phyloP scores from a whole-genome alignment of 805 yeast species.

The Candida boidinii region DNA sequence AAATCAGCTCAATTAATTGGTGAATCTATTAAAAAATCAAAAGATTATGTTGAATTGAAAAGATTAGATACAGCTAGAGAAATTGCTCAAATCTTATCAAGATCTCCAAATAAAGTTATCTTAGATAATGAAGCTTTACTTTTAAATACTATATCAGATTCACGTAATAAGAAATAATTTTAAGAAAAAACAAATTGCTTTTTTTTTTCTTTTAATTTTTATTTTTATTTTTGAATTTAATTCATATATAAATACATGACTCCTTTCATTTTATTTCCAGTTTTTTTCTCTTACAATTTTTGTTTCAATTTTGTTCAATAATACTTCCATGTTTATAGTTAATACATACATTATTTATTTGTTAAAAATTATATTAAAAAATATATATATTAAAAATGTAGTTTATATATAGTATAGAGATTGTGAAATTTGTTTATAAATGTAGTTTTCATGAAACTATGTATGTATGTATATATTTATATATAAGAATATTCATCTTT shows the following conservation, averaged over 20 bases:
- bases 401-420: too few species aligned
- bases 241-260: too few species aligned
- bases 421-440: too few species aligned
- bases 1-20: conserved; percentile 96
- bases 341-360: too few species aligned
- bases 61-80: conserved; percentile 96
- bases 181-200: neutral
- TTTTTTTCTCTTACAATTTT: too few species aligned
- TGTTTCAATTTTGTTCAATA: too few species aligned
- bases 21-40: conserved; percentile 95
- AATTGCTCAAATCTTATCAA: conserved; percentile 77
- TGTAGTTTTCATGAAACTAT: neutral
- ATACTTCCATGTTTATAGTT: too few species aligned
- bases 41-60: conserved; percentile 93
- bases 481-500: neutral
- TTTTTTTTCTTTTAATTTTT: neutral
- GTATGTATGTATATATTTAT: neutral
- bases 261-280: too few species aligned
- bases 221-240: too few species aligned
- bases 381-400: too few species aligned
- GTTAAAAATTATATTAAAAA: too few species aligned
- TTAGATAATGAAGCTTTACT: conserved; percentile 88
- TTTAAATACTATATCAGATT: conserved; percentile 79
- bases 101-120: conserved; percentile 85
- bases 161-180: conserved; percentile 36